Conservation (phyloP, 441 rosid species). For the Aleurites moluccanus region DNA sequence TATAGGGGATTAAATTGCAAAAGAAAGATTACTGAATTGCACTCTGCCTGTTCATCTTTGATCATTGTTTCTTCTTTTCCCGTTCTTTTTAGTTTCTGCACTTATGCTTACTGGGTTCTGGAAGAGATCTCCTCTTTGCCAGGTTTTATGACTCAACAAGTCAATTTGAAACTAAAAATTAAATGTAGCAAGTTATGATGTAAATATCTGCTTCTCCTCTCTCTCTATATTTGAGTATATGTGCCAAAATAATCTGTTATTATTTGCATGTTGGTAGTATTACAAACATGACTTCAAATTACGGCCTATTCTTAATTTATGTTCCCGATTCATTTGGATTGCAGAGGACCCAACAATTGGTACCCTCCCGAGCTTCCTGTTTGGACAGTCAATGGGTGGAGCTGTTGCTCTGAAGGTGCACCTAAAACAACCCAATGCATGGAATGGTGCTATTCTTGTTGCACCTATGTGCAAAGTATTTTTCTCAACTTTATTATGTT, state of each 20-base stretch:
- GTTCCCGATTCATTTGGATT: constrained; percentile 23
- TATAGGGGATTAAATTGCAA: background rate
- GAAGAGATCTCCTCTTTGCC: background rate
- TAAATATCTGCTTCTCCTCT: background rate
- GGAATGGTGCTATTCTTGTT: constrained; percentile 84
- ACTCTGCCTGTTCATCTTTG: background rate
- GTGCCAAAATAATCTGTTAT: background rate
- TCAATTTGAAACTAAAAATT: background rate
- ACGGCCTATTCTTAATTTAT: background rate
- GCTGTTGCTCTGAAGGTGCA: constrained; percentile 87
- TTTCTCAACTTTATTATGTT: constrained; percentile 1
- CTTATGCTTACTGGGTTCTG: background rate
- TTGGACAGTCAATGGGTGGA: constrained; percentile 96
- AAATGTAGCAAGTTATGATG: background rate
- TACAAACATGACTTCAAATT: background rate
- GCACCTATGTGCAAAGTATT: constrained; percentile 98
- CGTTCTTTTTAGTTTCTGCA: background rate
- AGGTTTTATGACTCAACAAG: background rate
- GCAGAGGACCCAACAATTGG: constrained; percentile 58
- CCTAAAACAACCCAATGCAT: constrained; percentile 74
- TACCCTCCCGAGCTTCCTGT: constrained; percentile 71
- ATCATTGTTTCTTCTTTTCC: background rate
- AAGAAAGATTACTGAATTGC: background rate
- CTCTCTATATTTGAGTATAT: background rate
- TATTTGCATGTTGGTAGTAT: background rate